Evolutionary conservation across 2,329 filamentous ascomycete genomes (phyloP).

Genomic region (Myriosclerotinia curreyana): DNA sequence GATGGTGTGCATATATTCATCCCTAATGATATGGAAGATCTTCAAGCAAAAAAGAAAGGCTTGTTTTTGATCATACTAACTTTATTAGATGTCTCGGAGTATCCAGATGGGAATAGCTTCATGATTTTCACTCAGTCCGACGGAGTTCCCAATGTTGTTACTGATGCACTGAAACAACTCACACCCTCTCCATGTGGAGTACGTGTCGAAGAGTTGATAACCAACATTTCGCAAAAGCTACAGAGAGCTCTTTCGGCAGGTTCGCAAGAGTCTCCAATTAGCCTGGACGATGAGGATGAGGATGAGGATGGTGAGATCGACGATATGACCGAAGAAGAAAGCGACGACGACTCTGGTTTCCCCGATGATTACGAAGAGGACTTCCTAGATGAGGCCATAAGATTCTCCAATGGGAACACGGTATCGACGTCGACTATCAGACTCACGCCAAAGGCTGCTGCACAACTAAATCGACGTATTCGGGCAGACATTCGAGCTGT

Average conservation of each 20-base stretch:
- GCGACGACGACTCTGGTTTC: conserved; percentile 27
- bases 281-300: conserved; percentile 40
- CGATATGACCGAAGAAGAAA: conserved; percentile 29
- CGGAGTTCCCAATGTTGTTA: conserved; percentile 44
- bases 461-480: conserved; percentile 43
- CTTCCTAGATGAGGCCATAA: conserved; percentile 28
- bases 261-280: conserved; percentile 25
- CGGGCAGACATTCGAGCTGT: conserved; percentile 58
- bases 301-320: conserved; percentile 33
- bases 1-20: too few relatives aligned
- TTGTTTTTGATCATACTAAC: conserved; percentile 7
- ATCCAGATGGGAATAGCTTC: conserved; percentile 47
- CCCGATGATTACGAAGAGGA: conserved; percentile 32
- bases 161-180: conserved; percentile 38
- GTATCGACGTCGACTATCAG: conserved; percentile 16
- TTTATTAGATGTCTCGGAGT: conserved; percentile 53
- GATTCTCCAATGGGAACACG: background rate
- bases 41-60: conserved; percentile 15
- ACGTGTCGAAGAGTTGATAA: conserved; percentile 32
- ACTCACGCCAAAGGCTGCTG: conserved; percentile 25
- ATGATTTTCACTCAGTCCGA: conserved; percentile 53
- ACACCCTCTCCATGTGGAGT: conserved; percentile 29
- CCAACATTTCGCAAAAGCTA: conserved; percentile 32
- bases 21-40: background rate
- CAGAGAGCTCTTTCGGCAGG: conserved; percentile 28